Evolutionary conservation across 106 monocot genomes (phyloP).

Genomic region (Vanilla planifolia): DNA sequence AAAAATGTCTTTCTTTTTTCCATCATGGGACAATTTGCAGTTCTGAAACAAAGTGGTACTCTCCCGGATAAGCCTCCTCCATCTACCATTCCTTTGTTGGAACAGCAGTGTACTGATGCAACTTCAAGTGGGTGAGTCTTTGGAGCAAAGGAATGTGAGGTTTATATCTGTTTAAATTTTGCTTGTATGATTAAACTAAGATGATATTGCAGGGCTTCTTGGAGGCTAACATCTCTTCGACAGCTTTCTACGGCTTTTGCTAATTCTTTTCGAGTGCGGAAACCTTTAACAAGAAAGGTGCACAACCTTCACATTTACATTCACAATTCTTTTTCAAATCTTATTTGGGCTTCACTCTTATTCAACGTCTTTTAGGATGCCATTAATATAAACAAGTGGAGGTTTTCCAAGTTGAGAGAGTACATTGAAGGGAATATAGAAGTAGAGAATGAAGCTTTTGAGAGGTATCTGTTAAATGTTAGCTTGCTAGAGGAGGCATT

Average conservation of each 20-base stretch:
- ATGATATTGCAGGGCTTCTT: constrained; percentile 53
- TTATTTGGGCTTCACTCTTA: neutral
- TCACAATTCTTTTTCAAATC: neutral
- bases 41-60: constrained; percentile 66
- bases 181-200: too few relatives aligned
- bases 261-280: constrained; percentile 50
- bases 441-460: constrained; percentile 83
- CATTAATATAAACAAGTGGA: constrained; percentile 72
- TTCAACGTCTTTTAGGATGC: constrained; percentile 47
- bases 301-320: neutral
- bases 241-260: constrained; percentile 53
- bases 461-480: constrained; percentile 71
- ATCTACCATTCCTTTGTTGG: constrained; percentile 35
- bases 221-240: constrained; percentile 63
- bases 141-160: neutral
- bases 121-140: constrained; percentile 44
- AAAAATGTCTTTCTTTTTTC: neutral
- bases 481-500: constrained; percentile 69
- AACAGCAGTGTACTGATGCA: constrained; percentile 45
- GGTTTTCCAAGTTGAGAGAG: constrained; percentile 68
- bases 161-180: neutral
- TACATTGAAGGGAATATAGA: constrained; percentile 58
- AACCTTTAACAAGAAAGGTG: constrained; percentile 75
- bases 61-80: constrained; percentile 65
- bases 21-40: constrained; percentile 28